phyloP scores from a whole-genome alignment of 768 basidiomycete species.

The Dendrothele bispora region DNA sequence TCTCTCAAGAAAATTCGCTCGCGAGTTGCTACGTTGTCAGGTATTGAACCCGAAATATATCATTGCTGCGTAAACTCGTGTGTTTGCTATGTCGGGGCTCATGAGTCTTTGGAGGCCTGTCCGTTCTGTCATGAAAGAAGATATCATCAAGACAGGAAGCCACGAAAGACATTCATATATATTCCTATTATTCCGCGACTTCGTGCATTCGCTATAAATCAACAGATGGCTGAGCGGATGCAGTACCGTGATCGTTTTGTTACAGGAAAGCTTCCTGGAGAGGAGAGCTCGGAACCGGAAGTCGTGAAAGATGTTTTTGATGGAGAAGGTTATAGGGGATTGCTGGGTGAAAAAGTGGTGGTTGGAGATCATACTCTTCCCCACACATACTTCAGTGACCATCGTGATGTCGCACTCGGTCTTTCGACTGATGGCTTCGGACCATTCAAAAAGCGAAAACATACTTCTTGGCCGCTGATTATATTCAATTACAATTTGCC shows the following conservation, averaged over 20 bases:
- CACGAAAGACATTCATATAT: slow-evolving; percentile 31
- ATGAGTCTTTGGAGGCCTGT: slow-evolving; percentile 18
- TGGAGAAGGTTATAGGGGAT: slow-evolving; percentile 24
- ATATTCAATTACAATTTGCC: too few species aligned
- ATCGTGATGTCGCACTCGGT: slow-evolving; percentile 41
- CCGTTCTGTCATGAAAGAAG: slow-evolving; percentile 25
- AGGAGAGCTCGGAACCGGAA: too few species aligned
- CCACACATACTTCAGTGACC: slow-evolving; percentile 35
- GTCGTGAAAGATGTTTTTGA: slow-evolving; percentile 37
- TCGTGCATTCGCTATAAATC: slow-evolving; percentile 19
- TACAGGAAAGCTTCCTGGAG: too few species aligned
- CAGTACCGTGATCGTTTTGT: slow-evolving; percentile 24
- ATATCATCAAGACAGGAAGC: slow-evolving; percentile 21
- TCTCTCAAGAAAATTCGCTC: not conserved
- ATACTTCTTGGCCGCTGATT: too few species aligned
- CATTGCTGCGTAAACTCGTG: slow-evolving; percentile 35
- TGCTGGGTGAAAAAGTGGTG: slow-evolving; percentile 20
- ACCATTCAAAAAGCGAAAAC: too few species aligned
- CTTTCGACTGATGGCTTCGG: slow-evolving; percentile 44
- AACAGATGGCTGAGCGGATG: slow-evolving; percentile 17
- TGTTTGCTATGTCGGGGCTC: slow-evolving; percentile 22
- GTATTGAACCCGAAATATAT: slow-evolving; percentile 21
- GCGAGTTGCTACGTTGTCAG: slow-evolving; percentile 22
- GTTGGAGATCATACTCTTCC: slow-evolving; percentile 21
- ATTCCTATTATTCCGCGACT: slow-evolving; percentile 30